Conservation (phyloP, 2,329 filamentous ascomycete genomes). For the Thelonectria olida region DNA sequence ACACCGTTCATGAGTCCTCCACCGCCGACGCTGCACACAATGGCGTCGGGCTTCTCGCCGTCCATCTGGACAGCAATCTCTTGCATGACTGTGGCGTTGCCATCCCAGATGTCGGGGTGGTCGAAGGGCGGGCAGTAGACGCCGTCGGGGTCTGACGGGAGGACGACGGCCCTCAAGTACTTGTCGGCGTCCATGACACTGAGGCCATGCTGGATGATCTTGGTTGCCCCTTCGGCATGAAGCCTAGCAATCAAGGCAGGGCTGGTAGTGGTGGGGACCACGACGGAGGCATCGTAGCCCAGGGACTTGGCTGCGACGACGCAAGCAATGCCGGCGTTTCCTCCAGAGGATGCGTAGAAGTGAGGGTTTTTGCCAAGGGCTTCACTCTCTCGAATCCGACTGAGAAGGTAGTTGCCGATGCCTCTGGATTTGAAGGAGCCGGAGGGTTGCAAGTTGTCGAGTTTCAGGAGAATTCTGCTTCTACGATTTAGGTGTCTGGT, state of each 20-base stretch:
- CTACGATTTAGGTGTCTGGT: constrained; percentile 28
- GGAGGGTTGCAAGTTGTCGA: constrained; percentile 83
- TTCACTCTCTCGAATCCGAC: constrained; percentile 44
- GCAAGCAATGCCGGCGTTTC: constrained; percentile 83
- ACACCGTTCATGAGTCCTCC: constrained; percentile 82
- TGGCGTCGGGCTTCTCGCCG: constrained; percentile 71
- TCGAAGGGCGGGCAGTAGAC: constrained; percentile 76
- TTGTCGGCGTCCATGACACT: constrained; percentile 76
- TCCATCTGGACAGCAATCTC: constrained; percentile 55
- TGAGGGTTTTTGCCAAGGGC: constrained; percentile 48
- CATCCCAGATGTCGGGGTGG: constrained; percentile 72
- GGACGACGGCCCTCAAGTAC: constrained; percentile 64
- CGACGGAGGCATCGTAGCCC: constrained; percentile 72
- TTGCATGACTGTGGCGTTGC: constrained; percentile 65
- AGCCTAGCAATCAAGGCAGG: constrained; percentile 75
- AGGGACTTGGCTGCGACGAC: constrained; percentile 75
- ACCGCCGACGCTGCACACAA: constrained; percentile 82
- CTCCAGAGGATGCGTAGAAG: constrained; percentile 79
- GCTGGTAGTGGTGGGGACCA: constrained; percentile 73
- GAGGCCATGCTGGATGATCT: constrained; percentile 72
- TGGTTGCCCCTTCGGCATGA: constrained; percentile 65
- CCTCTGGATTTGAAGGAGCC: constrained; percentile 86
- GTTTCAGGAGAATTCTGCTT: constrained; percentile 82
- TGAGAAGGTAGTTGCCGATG: constrained; percentile 75
- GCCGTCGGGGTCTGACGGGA: constrained; percentile 51